Evolutionary conservation across 805 yeast genomes (phyloP).

Genomic region (Candida suzukii): DNA sequence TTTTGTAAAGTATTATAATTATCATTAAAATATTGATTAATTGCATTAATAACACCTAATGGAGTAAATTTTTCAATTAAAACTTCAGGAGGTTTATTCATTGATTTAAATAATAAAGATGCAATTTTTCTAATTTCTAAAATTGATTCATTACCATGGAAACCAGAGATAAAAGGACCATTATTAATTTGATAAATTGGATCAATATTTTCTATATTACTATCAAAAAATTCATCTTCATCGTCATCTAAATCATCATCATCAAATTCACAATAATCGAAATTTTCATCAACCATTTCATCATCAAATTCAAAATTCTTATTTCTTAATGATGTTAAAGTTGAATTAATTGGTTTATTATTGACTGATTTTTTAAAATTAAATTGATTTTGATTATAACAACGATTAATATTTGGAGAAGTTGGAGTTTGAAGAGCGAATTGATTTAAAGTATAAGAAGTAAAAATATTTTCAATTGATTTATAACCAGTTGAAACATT

Average conservation of each 20-base stretch:
- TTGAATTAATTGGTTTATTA: neutral
- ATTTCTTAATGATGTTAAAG: neutral
- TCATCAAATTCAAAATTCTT: neutral
- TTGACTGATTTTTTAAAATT: neutral
- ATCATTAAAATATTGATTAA: slow-evolving; percentile 23
- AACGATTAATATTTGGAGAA: slow-evolving; percentile 8
- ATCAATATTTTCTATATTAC: slow-evolving; percentile 27
- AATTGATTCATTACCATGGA: slow-evolving; percentile 33
- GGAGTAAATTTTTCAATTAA: slow-evolving; percentile 42
- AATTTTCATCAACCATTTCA: neutral
- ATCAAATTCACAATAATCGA: slow-evolving; percentile 3
- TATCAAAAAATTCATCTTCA: slow-evolving; percentile 6
- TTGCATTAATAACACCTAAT: slow-evolving; percentile 47
- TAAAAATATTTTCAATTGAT: slow-evolving; percentile 20
- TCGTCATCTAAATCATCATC: slow-evolving; percentile 11
- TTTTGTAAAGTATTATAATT: slow-evolving; percentile 3
- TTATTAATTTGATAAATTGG: slow-evolving; percentile 29
- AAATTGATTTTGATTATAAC: neutral
- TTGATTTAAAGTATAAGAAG: slow-evolving; percentile 8
- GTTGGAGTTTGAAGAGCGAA: slow-evolving; percentile 12
- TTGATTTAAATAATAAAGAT: slow-evolving; percentile 34
- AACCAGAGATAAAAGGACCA: slow-evolving; percentile 44
- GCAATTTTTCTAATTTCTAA: slow-evolving; percentile 33
- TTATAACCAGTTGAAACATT: slow-evolving; percentile 37
- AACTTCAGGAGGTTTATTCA: slow-evolving; percentile 43